These are phyloP conservation scores for Russula lepida DNA, from an alignment of 768 basidiomycete genomes.

Conservation along the genomic window DNA sequence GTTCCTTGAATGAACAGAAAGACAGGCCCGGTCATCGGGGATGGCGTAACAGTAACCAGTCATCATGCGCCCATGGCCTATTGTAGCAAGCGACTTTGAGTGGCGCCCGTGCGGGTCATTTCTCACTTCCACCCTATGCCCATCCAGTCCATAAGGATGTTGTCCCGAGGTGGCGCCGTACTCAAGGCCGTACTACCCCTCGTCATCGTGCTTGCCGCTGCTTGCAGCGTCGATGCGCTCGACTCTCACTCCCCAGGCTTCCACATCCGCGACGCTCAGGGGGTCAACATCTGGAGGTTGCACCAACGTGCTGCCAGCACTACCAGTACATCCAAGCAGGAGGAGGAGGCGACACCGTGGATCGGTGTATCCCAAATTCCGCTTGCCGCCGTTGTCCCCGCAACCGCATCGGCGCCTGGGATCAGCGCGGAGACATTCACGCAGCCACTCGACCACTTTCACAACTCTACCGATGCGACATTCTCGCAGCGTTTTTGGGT, in stretches of 20 bases:
- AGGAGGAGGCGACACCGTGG: not conserved
- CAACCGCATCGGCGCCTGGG: constrained; percentile 26
- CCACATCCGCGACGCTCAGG: constrained; percentile 41
- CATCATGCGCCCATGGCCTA: too few species aligned
- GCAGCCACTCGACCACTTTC: constrained; percentile 83
- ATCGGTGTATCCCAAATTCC: not conserved
- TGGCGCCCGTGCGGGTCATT: too few species aligned
- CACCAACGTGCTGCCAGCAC: not conserved
- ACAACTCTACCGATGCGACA: constrained; percentile 43
- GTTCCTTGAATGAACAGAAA: too few species aligned
- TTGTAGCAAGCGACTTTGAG: not conserved
- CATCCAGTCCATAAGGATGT: not conserved
- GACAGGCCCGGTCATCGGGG: not conserved
- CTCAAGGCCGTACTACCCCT: not conserved
- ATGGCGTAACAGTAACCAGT: not conserved
- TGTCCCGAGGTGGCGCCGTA: not conserved
- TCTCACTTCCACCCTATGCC: not conserved
- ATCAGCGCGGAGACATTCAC: constrained; percentile 63
- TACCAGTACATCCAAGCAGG: constrained; percentile 4
- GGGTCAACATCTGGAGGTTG: constrained; percentile 58
- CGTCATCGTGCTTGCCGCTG: not conserved
- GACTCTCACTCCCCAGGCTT: not conserved
- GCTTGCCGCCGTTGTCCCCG: not conserved
- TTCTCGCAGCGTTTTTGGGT: constrained; percentile 93
- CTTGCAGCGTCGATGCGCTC: not conserved